These are phyloP conservation scores for Atalantia buxifolia DNA, from an alignment of 345 rosid genomes.

Conservation along the genomic window DNA sequence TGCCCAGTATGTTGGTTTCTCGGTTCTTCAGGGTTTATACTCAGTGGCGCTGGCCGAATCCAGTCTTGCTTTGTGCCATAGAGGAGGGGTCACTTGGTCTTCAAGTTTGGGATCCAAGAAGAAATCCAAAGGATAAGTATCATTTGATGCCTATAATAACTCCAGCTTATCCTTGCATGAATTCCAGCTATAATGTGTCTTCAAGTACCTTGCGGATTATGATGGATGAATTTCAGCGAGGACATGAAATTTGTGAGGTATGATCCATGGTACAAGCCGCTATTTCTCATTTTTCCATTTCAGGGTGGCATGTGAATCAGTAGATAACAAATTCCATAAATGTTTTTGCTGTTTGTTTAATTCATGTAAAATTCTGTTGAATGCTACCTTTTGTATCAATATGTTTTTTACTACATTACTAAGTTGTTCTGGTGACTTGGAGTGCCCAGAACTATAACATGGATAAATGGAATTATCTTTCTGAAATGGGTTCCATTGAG, in stretches of 20 bases:
- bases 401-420: neutral
- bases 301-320: neutral
- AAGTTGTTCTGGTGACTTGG: neutral
- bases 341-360: neutral
- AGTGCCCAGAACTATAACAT: neutral
- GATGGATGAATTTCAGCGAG: slow-evolving; percentile 93
- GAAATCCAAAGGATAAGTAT: slow-evolving; percentile 71
- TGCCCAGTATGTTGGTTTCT: slow-evolving; percentile 86
- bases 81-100: slow-evolving; percentile 91
- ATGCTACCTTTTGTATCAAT: neutral
- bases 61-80: slow-evolving; percentile 84
- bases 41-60: slow-evolving; percentile 99
- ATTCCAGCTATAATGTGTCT: slow-evolving; percentile 96
- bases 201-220: slow-evolving; percentile 82
- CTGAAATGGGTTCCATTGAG: neutral
- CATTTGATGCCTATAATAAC: slow-evolving; percentile 99
- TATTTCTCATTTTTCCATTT: neutral
- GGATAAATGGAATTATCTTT: neutral
- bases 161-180: slow-evolving; percentile 98
- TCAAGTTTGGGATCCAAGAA: slow-evolving; percentile 97
- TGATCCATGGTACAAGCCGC: slow-evolving; percentile 14
- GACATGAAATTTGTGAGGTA: slow-evolving; percentile 93
- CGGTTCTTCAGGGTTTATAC: slow-evolving; percentile 93
- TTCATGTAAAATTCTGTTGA: neutral
- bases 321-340: neutral